Evolutionary conservation across 805 yeast genomes (phyloP).

Genomic region (Clavispora vitiphila): DNA sequence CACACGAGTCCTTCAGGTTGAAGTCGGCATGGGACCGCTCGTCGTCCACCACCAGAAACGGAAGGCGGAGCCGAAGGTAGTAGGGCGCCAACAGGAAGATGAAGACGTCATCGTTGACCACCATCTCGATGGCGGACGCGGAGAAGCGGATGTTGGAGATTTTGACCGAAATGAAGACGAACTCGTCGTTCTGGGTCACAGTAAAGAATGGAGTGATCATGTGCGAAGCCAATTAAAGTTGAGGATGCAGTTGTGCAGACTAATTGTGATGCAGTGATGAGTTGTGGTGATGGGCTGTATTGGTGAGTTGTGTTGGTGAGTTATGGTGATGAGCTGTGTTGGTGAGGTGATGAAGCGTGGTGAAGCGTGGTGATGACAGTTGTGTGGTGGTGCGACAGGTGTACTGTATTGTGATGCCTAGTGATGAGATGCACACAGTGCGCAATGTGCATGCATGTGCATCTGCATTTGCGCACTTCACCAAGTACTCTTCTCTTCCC

Average conservation of each 20-base stretch:
- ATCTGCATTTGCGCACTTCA: no score
- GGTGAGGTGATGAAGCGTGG: no score
- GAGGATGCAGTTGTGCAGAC: no score
- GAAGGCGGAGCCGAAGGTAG: slow-evolving; percentile 76
- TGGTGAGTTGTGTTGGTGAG: no score
- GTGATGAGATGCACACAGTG: neutral
- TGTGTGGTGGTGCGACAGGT: no score
- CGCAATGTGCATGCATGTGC: neutral
- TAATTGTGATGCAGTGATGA: no score
- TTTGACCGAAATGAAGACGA: slow-evolving; percentile 54
- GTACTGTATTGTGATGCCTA: no score
- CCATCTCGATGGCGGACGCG: slow-evolving; percentile 72
- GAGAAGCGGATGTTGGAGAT: slow-evolving; percentile 71
- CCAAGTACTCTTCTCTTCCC: no score
- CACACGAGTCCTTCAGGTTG: slow-evolving; percentile 48
- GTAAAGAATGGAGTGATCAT: slow-evolving; percentile 89
- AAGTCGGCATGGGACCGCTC: slow-evolving; percentile 43
- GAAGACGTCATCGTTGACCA: slow-evolving; percentile 65
- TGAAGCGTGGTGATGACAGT: no score
- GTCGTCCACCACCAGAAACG: slow-evolving; percentile 58
- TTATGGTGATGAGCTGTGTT: no score
- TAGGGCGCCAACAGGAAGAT: slow-evolving; percentile 88
- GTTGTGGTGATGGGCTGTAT: no score
- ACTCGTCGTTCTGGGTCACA: slow-evolving; percentile 72
- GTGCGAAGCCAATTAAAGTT: no score